Evolutionary conservation across 805 yeast species (phyloP).

Genomic region (Metschnikowia lunata): DNA sequence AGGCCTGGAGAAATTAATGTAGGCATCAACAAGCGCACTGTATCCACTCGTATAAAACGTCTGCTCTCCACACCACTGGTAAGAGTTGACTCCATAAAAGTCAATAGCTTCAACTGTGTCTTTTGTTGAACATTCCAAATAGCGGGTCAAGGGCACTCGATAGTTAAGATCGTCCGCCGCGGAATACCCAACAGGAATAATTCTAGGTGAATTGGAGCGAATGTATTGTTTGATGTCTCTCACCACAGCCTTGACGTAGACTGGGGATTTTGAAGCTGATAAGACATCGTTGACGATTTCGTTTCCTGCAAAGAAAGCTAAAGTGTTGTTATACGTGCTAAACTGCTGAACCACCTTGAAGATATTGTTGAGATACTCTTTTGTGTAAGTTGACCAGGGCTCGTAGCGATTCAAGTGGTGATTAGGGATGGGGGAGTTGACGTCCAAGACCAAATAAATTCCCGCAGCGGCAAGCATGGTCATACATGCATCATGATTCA

Average conservation of each 20-base stretch:
- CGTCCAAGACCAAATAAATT: conserved; percentile 86
- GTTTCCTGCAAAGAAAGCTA: conserved; percentile 90
- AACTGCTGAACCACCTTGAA: conserved; percentile 79
- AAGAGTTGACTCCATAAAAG: conserved; percentile 76
- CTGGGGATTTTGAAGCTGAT: conserved; percentile 67
- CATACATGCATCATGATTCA: conserved; percentile 89
- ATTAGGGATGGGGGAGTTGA: conserved; percentile 75
- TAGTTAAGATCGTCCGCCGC: conserved; percentile 90
- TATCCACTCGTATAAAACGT: conserved; percentile 74
- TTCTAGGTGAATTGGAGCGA: conserved; percentile 51
- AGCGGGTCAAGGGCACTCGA: conserved; percentile 72
- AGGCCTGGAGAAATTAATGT: conserved; percentile 64
- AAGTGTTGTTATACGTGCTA: conserved; percentile 78
- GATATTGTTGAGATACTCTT: conserved; percentile 66
- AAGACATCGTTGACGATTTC: conserved; percentile 79
- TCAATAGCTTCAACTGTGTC: conserved; percentile 57
- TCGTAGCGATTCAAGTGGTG: conserved; percentile 86
- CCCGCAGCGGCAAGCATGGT: conserved; percentile 86
- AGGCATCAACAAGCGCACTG: conserved; percentile 62
- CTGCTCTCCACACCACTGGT: conserved; percentile 87
- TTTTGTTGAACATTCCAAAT: conserved; percentile 68
- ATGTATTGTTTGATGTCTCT: conserved; percentile 79
- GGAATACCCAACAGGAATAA: conserved; percentile 88
- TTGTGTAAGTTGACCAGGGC: conserved; percentile 86
- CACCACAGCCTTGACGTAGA: conserved; percentile 70